Evolutionary conservation across 768 basidiomycete species (phyloP).

Genomic region (Amanita thiersii): DNA sequence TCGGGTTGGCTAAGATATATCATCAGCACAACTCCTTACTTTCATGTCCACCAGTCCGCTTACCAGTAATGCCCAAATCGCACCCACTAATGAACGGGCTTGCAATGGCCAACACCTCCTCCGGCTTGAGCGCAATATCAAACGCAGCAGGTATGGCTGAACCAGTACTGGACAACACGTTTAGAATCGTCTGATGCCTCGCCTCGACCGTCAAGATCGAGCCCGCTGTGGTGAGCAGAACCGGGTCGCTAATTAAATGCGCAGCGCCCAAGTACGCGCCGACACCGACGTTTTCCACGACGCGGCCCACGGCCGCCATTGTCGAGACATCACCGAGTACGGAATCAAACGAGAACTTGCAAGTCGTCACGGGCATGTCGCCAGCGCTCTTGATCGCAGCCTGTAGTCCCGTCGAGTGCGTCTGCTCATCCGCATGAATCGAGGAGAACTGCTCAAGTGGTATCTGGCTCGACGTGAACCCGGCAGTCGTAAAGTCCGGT

Average conservation of each 20-base stretch:
- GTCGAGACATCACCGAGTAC: slow-evolving; percentile 58
- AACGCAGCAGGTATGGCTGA: slow-evolving; percentile 60
- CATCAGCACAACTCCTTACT: no score
- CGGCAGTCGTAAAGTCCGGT: slow-evolving; percentile 56
- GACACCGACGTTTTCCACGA: slow-evolving; percentile 72
- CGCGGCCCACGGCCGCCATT: slow-evolving; percentile 65
- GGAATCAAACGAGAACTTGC: slow-evolving; percentile 61
- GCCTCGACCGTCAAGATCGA: slow-evolving; percentile 76
- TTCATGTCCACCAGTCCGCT: no score
- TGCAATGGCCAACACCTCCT: slow-evolving; percentile 66
- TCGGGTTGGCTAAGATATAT: slow-evolving; percentile 40
- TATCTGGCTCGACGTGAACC: slow-evolving; percentile 47
- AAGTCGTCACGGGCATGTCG: slow-evolving; percentile 41
- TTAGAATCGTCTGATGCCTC: slow-evolving; percentile 75
- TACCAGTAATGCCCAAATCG: slow-evolving; percentile 48
- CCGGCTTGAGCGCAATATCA: slow-evolving; percentile 63
- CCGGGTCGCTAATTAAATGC: slow-evolving; percentile 50
- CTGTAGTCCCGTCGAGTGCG: slow-evolving; percentile 51
- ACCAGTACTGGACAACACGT: slow-evolving; percentile 52
- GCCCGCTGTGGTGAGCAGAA: slow-evolving; percentile 55
- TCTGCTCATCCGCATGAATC: slow-evolving; percentile 56
- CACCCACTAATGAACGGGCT: slow-evolving; percentile 64
- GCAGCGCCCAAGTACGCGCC: slow-evolving; percentile 72
- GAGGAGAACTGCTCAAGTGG: slow-evolving; percentile 52
- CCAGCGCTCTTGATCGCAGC: slow-evolving; percentile 47